A percentile compares a stretch with the other conserved stretches of the same genome.
Evolutionary conservation across 2,329 filamentous ascomycete species (phyloP).

Genomic region (Penicillium sp.): DNA sequence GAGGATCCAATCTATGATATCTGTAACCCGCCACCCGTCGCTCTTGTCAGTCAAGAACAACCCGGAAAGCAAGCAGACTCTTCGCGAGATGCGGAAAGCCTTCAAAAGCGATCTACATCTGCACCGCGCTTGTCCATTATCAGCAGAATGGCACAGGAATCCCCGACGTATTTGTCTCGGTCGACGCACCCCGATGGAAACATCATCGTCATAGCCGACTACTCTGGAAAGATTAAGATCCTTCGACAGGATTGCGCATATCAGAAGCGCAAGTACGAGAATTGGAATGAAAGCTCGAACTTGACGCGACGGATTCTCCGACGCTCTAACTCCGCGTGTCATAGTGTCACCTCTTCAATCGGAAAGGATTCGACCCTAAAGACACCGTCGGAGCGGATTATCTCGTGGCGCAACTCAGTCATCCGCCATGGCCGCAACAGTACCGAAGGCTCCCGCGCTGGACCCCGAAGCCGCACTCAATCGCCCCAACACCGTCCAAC

Average conservation of each 20-base stretch:
- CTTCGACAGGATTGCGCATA: constrained; percentile 93
- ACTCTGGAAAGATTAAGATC: constrained; percentile 83
- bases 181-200: constrained; percentile 74
- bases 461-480: constrained; percentile 41
- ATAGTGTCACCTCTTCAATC: constrained; percentile 49
- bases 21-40: constrained; percentile 90
- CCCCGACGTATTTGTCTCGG: constrained; percentile 71
- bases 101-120: constrained; percentile 28
- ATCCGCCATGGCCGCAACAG: constrained; percentile 50
- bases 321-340: constrained; percentile 54
- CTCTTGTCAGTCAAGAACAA: constrained; percentile 70
- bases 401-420: constrained; percentile 77
- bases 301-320: constrained; percentile 64
- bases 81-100: constrained; percentile 12
- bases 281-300: constrained; percentile 71
- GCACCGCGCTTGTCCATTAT: constrained; percentile 33
- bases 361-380: constrained; percentile 40
- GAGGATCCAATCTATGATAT: constrained; percentile 93
- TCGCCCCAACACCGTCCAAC: constrained; percentile 44
- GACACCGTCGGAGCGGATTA: constrained; percentile 68
- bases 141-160: constrained; percentile 56
- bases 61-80: constrained; percentile 46
- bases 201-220: constrained; percentile 88
- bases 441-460: constrained; percentile 40
- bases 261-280: constrained; percentile 68